phyloP scores from a whole-genome alignment of 2,329 filamentous ascomycete genomes.

The Tolypocladium album region DNA sequence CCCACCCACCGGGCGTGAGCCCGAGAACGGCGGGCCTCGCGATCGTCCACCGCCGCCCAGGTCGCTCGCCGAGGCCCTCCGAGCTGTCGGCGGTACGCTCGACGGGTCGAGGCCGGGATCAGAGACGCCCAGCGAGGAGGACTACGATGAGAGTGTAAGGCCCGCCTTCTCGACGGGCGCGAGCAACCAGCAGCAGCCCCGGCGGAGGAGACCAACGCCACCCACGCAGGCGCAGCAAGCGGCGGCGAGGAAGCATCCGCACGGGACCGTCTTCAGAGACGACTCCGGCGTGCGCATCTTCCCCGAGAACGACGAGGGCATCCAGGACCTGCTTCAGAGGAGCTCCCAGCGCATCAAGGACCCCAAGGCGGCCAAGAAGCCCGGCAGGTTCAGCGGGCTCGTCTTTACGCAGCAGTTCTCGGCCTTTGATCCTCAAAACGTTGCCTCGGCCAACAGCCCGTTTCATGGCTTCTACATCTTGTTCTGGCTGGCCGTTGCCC shows the following conservation, averaged over 20 bases:
- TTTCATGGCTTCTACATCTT: slow-evolving; percentile 74
- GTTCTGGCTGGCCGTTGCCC: slow-evolving; percentile 61
- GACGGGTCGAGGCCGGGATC: slow-evolving; percentile 14
- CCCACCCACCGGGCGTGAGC: not conserved
- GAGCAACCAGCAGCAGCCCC: not conserved
- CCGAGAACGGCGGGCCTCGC: not conserved
- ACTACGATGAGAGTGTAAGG: slow-evolving; percentile 29
- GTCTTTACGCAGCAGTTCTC: slow-evolving; percentile 66
- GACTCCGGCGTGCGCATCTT: slow-evolving; percentile 15
- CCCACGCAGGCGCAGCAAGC: not conserved
- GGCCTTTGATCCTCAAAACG: slow-evolving; percentile 64
- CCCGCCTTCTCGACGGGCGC: slow-evolving; percentile 11
- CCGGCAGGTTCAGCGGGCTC: slow-evolving; percentile 32
- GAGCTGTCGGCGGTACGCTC: slow-evolving; percentile 11
- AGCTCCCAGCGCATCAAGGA: slow-evolving; percentile 13
- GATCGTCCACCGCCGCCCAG: slow-evolving; percentile 4
- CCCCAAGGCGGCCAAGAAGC: slow-evolving; percentile 5
- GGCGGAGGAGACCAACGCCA: not conserved
- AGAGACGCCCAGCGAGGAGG: slow-evolving; percentile 33
- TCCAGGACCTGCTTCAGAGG: slow-evolving; percentile 16
- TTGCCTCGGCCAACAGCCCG: slow-evolving; percentile 50
- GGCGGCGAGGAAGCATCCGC: not conserved
- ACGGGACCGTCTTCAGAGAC: slow-evolving; percentile 9
- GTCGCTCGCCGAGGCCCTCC: slow-evolving; percentile 17
- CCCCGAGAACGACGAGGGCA: slow-evolving; percentile 15